Evolutionary conservation across 345 rosid species (phyloP), one percentile per base, ranked within the genome.

Genomic region (Balakata baccata): DNA sequence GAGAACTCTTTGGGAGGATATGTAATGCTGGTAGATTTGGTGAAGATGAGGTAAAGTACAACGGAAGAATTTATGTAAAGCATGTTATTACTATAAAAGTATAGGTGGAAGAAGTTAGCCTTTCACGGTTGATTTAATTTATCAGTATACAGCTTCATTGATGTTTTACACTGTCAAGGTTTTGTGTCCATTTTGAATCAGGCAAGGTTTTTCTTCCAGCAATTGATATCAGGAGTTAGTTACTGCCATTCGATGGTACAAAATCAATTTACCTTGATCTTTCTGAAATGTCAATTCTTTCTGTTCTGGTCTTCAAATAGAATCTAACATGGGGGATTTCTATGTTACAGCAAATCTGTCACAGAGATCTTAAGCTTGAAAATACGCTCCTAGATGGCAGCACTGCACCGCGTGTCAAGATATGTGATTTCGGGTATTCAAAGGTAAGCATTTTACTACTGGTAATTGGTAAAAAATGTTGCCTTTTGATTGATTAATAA

Each of bases 181-280:
- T 63, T 38, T 62, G 16, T 66, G 23, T 78, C 66, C 34, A 6
- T 10, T 43, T 58, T 81, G 61, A 56, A 67, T 51, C 82, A 93
- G 98, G 98, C 92, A 77, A 90, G 92, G 60, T 91, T 84, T 75
- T 93, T 91, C 85, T 93, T 89, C 79, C 96, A 91, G 77, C 98
- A 93, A 71, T 86, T 93, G 68, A 86, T 91, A 79, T 93, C 98
- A 16, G 98, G 97, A 82, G 97, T 93, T 61, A 89, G 98, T 80
- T 87, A 91, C 72, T 91, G 97, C 68, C 98, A 93, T 66, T 84
- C 90, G 68, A 90, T 90, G 97, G 98, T 93, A 84, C 45, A 79
- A 75, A 7, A 52, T 49, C 54, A 45, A 49, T 70, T 41, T 66
- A 2, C 5, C 1, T 12, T 7, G 7, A 5, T 11, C 60, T 64